Conservation (phyloP, 2,329 filamentous ascomycete genomes). For the Colletotrichum caudatum region DNA sequence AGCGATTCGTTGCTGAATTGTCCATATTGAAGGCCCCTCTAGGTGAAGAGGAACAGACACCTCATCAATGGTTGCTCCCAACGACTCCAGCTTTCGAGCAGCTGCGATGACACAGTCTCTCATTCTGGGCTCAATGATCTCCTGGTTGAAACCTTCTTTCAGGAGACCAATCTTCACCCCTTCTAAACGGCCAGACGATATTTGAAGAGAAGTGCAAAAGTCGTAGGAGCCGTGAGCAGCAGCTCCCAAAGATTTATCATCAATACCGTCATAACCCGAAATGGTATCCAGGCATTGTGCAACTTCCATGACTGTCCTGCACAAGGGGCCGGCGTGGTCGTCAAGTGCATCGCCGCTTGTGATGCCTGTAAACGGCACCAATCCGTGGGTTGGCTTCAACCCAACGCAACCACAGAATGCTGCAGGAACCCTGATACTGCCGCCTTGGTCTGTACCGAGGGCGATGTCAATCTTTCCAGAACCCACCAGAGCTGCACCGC, state of each 20-base stretch:
- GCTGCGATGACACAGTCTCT: conserved; percentile 57
- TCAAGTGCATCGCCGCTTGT: conserved; percentile 62
- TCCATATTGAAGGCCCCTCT: conserved; percentile 64
- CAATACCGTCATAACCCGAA: conserved; percentile 61
- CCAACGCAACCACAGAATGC: conserved; percentile 57
- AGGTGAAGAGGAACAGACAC: conserved; percentile 63
- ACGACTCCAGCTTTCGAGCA: conserved; percentile 52
- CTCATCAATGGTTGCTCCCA: conserved; percentile 63
- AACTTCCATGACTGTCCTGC: conserved; percentile 54
- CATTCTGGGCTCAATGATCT: conserved; percentile 55
- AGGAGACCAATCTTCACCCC: conserved; percentile 58
- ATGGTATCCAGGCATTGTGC: conserved; percentile 59
- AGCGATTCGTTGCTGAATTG: conserved; percentile 59
- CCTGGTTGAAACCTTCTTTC: conserved; percentile 57
- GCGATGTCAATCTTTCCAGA: conserved; percentile 58
- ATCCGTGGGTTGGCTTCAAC: conserved; percentile 63
- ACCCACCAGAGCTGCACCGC: conserved; percentile 60
- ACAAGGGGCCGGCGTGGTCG: conserved; percentile 62
- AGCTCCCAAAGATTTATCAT: conserved; percentile 57
- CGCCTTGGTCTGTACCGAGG: conserved; percentile 62
- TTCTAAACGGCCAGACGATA: conserved; percentile 44
- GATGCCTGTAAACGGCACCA: conserved; percentile 65
- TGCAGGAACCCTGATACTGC: conserved; percentile 60
- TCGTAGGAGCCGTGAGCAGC: conserved; percentile 47
- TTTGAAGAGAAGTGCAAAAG: conserved; percentile 44